phyloP scores from a whole-genome alignment of 768 basidiomycete genomes.

The Lentinula guzmanii region DNA sequence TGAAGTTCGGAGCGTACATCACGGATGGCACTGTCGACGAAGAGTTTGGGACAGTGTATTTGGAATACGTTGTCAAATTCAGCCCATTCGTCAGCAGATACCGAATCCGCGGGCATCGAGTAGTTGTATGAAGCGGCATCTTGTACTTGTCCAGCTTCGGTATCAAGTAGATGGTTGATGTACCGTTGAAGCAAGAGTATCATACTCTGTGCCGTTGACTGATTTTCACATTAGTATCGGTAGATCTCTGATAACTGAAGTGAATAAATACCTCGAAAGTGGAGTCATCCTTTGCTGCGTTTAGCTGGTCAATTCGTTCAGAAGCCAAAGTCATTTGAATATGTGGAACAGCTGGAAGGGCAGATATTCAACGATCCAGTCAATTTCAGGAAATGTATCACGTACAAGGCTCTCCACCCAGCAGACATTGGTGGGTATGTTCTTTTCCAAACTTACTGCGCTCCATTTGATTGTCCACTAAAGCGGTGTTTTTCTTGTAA shows the following conservation, averaged over 20 bases:
- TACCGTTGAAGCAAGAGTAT: conserved; percentile 57
- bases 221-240: not conserved
- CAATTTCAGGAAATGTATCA: not conserved
- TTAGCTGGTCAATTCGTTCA: conserved; percentile 48
- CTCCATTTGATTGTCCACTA: conserved; percentile 32
- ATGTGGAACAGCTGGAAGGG: conserved; percentile 46
- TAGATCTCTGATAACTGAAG: not conserved
- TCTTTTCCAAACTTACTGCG: conserved; percentile 84
- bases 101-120: conserved; percentile 61
- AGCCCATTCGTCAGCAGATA: conserved; percentile 66
- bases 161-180: conserved; percentile 43
- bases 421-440: conserved; percentile 72
- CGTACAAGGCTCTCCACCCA: conserved; percentile 69
- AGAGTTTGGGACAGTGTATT: conserved; percentile 79
- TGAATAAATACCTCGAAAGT: not conserved
- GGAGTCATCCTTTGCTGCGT: not conserved
- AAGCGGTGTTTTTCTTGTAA: conserved; percentile 54
- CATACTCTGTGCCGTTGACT: conserved; percentile 33
- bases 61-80: conserved; percentile 91
- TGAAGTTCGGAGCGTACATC: conserved; percentile 48
- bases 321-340: conserved; percentile 60
- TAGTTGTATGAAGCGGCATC: conserved; percentile 40
- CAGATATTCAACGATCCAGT: not conserved
- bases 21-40: conserved; percentile 69
- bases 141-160: conserved; percentile 29